Evolutionary conservation across 176 grass and related monocot genomes (phyloP), one percentile per base, ranked within the genome.

Genomic region (Luzula sylvatica): DNA sequence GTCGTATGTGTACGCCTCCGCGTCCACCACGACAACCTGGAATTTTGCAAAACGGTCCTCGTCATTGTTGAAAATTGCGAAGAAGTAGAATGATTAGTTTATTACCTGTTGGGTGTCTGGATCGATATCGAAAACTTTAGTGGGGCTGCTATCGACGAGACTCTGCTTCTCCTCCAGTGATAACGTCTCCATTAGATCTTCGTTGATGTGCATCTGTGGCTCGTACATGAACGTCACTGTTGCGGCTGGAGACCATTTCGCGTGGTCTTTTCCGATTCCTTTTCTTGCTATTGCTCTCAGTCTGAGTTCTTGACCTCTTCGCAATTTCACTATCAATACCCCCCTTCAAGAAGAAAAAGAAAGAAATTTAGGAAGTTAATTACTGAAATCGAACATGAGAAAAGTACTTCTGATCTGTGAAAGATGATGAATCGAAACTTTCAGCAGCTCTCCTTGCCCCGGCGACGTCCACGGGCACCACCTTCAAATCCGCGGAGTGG

Each of bases 181-280:
- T 19, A 90, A 67, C 46, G 68, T 83, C 22, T 98, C 86, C 86
- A 90, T 90, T 26, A 90, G 14, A n/a, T 98, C 81, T 65, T 98
- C 71, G 53, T 83, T 87, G 58, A 98, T 83, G 55, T 61, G 81
- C 58, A 90, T 87, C 11, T 86, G 71, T 68, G 92, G 92, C 49
- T 98, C 92, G 58, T 90, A 98, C 85, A 98, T 86, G 75, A 98
- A 98, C 50, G 92, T 87, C 46, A 90, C 86, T 9, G 92, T 90
- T 60, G 92, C 86, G 39, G 81, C 81, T 52, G 92, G 81, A 22
- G 92, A 98, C 81, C 92, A 90, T 66, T 90, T 90, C 11, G 92
- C 92, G 47, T 98, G 85, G 26, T 98, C 92, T 69, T 98, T 98
- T 23, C 78, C 92, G 30, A 98, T 98, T 46, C 92, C 92, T 76